Evolutionary conservation across 441 rosid genomes (phyloP), one percentile per base, ranked within the genome.

Genomic region (Syzygium malaccense): DNA sequence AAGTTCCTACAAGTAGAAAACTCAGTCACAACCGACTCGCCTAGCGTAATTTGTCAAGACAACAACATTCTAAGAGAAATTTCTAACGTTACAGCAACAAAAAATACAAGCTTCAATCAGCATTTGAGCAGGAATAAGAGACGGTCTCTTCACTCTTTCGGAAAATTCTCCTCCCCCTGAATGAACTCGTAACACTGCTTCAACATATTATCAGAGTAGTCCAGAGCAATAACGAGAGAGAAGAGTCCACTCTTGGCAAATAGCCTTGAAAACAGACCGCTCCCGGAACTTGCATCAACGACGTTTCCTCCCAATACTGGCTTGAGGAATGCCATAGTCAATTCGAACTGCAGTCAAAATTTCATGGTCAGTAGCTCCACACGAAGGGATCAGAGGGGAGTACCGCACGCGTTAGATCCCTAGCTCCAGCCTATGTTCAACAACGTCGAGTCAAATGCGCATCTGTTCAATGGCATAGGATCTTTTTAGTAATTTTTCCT

Each of bases 151-250:
- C 91, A 97, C 98, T 95, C 98, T 93, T 93, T 93, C 26, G 96
- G 96, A 66, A 96, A 94, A 91, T 91, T 92, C 7, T 91, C 93
- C 87, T 96, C 98, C 92, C 94, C 90, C 87, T 92, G 89, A 37
- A 94, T 89, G 88, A 93, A 92, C 28, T 96, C 96, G 86, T 93
- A 91, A 92, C 99, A 96, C 90, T 96, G 97, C 66, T 45, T 85
- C 71, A 96, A 93, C 99, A 96, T 97, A 94, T 93, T 94, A 92
- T 96, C 99, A 2, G 99, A 96, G 93, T 93, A 97, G 90, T 97
- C 99, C 92, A 95, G 93, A 30, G 98, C 98, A 91, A 94, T 68
- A 79, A 97, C 97, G 45, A 78, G 93, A 86, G 98, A 96, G 91
- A 97, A 97, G 88, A 95, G 80, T 51, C 93, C 95, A 79, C 98